Conservation (phyloP, 176 grass and related monocot species). For the Aegilops longissima region DNA sequence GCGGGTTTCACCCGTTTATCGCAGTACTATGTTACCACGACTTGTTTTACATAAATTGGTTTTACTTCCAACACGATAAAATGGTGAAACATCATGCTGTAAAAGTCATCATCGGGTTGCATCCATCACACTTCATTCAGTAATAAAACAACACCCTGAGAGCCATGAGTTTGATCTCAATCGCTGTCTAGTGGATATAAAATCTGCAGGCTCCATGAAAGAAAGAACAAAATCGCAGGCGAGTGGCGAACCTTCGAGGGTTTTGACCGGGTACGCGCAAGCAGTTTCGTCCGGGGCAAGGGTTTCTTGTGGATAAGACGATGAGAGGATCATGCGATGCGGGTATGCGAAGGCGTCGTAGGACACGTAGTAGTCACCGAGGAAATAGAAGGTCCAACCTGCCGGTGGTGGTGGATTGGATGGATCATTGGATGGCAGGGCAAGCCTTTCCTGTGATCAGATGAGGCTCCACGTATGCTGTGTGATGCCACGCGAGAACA, state of each 20-base stretch:
- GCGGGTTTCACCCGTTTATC: too few relatives aligned
- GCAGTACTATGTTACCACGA: too few relatives aligned
- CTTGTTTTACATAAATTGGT: too few relatives aligned
- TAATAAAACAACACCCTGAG: not conserved
- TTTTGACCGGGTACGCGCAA: not conserved
- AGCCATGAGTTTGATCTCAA: not conserved
- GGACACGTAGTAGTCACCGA: not conserved
- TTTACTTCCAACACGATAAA: too few relatives aligned
- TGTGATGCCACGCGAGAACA: not conserved
- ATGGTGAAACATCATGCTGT: too few relatives aligned
- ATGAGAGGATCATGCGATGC: slow-evolving; percentile 16
- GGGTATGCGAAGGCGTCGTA: slow-evolving; percentile 8
- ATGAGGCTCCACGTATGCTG: not conserved
- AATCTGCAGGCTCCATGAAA: not conserved
- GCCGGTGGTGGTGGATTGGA: too few relatives aligned
- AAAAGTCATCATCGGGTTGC: too few relatives aligned
- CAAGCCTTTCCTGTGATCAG: not conserved
- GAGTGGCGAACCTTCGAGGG: not conserved
- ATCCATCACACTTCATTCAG: too few relatives aligned
- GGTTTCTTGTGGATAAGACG: slow-evolving; percentile 7
- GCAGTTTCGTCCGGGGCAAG: not conserved
- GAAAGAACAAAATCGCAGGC: not conserved
- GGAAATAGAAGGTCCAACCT: not conserved
- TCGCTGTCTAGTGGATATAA: not conserved
- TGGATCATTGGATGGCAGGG: too few relatives aligned